Percentiles rank a stretch among this genome's conserved stretches.
Evolutionary conservation across 2,329 filamentous ascomycete species (phyloP).

Genomic region (Curvularia sp.): DNA sequence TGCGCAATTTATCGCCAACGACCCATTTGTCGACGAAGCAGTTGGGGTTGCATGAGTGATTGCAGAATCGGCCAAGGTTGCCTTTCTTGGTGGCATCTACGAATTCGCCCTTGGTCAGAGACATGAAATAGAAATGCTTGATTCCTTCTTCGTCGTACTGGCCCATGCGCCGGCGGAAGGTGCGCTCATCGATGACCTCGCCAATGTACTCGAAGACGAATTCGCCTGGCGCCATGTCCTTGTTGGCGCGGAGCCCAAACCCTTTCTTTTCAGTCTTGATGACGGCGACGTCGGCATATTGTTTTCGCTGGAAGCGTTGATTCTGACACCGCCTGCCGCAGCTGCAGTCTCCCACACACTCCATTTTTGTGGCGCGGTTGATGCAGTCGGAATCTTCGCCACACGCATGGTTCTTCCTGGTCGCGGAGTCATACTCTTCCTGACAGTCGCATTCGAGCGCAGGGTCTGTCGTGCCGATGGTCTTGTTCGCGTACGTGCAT

Average conservation of each 20-base stretch:
- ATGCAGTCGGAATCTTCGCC: constrained; percentile 98
- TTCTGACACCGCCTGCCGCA: constrained; percentile 91
- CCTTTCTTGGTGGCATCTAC: constrained; percentile 97
- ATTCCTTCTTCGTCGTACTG: constrained; percentile 96
- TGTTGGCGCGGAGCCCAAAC: constrained; percentile 85
- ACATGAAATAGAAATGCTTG: constrained; percentile 99
- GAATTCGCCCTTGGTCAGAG: constrained; percentile 92
- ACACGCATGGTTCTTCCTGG: constrained; percentile 77
- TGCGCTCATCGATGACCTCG: constrained; percentile 93
- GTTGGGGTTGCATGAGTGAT: constrained; percentile 98
- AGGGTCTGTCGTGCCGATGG: constrained; percentile 89
- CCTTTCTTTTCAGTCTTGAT: constrained; percentile 99
- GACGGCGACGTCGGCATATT: constrained; percentile 90
- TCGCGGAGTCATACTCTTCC: constrained; percentile 77
- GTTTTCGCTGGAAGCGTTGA: constrained; percentile 88
- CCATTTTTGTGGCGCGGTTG: constrained; percentile 97
- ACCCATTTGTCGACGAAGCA: constrained; percentile 99
- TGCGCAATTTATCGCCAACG: constrained; percentile 93
- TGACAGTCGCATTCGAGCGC: constrained; percentile 94
- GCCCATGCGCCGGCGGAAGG: constrained; percentile 87
- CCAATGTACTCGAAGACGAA: constrained; percentile 99
- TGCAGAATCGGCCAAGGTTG: constrained; percentile 96
- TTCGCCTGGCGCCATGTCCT: constrained; percentile 78
- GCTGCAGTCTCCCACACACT: constrained; percentile 86
- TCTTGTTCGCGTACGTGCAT: constrained; percentile 90